These are phyloP conservation scores for Alternaria rosae DNA, from an alignment of 2,329 filamentous ascomycete species.

Conservation along the genomic window DNA sequence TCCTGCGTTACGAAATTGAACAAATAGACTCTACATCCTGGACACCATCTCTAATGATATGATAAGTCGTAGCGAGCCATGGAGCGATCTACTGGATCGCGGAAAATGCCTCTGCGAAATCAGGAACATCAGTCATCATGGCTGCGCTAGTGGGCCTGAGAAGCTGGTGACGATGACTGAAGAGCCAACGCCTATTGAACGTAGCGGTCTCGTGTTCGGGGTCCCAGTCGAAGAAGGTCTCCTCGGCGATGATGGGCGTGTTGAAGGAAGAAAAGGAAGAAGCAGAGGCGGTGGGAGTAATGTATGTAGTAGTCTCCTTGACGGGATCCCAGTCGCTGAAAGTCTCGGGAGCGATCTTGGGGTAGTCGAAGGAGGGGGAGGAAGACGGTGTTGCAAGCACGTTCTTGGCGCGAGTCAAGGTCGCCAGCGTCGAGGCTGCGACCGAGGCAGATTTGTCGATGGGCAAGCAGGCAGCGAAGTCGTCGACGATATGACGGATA, in stretches of 20 bases:
- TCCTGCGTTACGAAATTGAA: not conserved
- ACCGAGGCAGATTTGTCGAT: not conserved
- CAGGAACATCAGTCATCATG: not conserved
- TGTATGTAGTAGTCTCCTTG: not conserved
- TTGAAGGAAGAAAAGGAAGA: not conserved
- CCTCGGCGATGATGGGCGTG: not conserved
- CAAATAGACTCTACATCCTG: not conserved
- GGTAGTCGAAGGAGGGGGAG: not conserved
- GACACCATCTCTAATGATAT: not conserved
- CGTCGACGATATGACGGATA: not conserved
- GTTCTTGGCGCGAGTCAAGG: not conserved
- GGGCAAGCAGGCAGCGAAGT: conserved; percentile 5
- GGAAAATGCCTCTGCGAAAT: not conserved
- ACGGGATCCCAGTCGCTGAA: conserved; percentile 1
- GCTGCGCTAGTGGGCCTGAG: not conserved
- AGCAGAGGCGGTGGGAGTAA: not conserved
- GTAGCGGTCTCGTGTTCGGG: not conserved
- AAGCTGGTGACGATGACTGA: not conserved
- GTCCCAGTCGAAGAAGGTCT: not conserved
- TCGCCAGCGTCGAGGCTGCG: not conserved
- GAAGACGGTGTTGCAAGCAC: not conserved
- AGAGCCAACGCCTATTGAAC: not conserved
- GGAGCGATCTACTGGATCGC: not conserved
- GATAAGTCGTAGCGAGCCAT: not conserved
- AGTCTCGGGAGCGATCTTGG: not conserved